phyloP scores from a whole-genome alignment of 2,329 filamentous ascomycete species.

The Aspergillus neoniger region DNA sequence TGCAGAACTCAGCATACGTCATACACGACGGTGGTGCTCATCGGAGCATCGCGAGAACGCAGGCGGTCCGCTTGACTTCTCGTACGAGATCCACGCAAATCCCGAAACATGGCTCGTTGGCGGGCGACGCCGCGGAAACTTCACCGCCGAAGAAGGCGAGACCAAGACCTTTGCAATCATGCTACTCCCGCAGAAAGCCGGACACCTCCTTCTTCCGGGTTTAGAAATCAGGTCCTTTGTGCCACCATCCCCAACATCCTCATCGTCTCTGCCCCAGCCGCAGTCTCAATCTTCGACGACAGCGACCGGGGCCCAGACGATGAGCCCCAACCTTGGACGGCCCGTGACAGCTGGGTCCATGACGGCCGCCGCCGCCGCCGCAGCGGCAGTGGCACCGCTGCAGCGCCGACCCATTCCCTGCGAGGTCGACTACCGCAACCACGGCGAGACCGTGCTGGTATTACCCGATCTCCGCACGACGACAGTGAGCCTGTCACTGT shows the following conservation, averaged over 20 bases:
- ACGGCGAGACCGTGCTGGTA: constrained; percentile 75
- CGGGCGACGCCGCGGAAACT: constrained; percentile 76
- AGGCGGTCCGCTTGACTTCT: constrained; percentile 66
- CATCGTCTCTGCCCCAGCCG: constrained; percentile 13
- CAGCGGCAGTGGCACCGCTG: constrained; percentile 19
- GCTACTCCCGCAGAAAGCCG: constrained; percentile 76
- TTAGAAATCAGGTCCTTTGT: constrained; percentile 73
- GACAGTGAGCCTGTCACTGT: constrained; percentile 71
- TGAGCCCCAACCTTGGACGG: neutral
- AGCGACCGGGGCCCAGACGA: constrained; percentile 10
- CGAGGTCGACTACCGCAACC: constrained; percentile 78
- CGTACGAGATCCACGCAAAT: constrained; percentile 76
- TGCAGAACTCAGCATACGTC: constrained; percentile 52
- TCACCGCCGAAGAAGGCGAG: constrained; percentile 55
- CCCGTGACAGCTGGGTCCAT: constrained; percentile 14
- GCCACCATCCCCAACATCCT: constrained; percentile 31
- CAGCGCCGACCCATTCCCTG: constrained; percentile 54
- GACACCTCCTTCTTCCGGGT: constrained; percentile 73
- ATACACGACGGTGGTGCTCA: constrained; percentile 58
- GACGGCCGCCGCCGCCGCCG: neutral
- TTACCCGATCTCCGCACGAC: constrained; percentile 70
- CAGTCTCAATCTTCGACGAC: constrained; percentile 21
- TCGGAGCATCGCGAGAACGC: constrained; percentile 33
- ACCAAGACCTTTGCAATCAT: constrained; percentile 64
- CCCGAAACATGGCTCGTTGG: constrained; percentile 82